These are phyloP conservation scores for Hypoxylon sp. DNA, from an alignment of 2,329 filamentous ascomycete genomes.

Conservation along the genomic window DNA sequence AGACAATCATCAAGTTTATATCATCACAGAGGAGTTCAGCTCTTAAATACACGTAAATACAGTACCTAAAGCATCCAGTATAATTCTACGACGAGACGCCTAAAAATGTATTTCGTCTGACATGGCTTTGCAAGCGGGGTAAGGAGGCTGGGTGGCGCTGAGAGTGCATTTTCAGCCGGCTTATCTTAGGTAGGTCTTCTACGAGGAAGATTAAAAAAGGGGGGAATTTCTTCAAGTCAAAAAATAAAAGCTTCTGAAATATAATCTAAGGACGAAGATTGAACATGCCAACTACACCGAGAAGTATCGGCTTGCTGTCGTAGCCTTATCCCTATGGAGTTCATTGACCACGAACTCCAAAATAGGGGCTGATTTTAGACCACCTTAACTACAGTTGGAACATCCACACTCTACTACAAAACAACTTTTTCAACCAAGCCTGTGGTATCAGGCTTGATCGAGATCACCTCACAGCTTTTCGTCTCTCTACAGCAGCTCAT, in stretches of 20 bases:
- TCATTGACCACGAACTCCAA: no score
- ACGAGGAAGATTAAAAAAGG: not conserved
- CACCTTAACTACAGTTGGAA: no score
- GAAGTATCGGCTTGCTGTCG: no score
- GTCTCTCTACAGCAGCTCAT: no score
- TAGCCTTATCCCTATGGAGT: no score
- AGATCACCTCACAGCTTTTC: no score
- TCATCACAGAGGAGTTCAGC: not conserved
- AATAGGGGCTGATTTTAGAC: no score
- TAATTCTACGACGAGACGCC: not conserved
- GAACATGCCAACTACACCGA: not conserved
- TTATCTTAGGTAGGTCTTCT: not conserved
- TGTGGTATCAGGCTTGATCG: no score
- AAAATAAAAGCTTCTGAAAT: not conserved
- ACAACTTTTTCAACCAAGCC: no score
- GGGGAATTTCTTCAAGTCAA: not conserved
- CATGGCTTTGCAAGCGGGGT: not conserved
- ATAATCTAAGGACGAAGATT: not conserved
- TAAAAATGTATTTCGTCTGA: not conserved
- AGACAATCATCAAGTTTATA: not conserved
- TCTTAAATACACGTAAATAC: not conserved
- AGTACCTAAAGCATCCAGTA: not conserved
- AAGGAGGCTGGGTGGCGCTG: not conserved
- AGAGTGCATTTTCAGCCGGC: not conserved
- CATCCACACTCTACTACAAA: no score